phyloP scores from a whole-genome alignment of 345 rosid genomes.

The Raphanus sativus region DNA sequence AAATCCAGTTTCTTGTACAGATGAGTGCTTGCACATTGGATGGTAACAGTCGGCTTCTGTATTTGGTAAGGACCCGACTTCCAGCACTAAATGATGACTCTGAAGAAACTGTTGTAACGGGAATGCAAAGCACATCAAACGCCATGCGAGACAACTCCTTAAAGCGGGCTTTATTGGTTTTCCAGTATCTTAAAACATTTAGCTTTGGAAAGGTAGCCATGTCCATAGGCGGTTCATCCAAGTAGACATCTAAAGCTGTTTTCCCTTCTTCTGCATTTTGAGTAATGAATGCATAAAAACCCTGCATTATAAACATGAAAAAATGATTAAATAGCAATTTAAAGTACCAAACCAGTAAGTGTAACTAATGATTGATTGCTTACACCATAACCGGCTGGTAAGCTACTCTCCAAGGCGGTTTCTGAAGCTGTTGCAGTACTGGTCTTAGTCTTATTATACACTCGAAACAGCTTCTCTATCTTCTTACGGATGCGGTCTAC shows the following conservation, averaged over 20 bases:
- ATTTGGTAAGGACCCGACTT: neutral
- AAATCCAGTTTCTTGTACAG: neutral
- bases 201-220: neutral
- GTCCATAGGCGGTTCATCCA: neutral
- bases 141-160: neutral
- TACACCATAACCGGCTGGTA: neutral
- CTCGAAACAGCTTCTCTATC: neutral
- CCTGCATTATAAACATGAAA: neutral
- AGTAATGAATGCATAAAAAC: neutral
- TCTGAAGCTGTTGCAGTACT: neutral
- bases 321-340: neutral
- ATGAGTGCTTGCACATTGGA: neutral
- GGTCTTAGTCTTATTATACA: neutral
- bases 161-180: neutral
- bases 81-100: neutral
- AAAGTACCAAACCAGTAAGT: neutral
- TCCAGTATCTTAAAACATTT: neutral
- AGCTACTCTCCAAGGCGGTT: neutral
- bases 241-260: neutral
- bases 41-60: neutral
- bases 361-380: neutral
- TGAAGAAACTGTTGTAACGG: neutral
- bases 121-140: neutral
- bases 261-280: neutral
- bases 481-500: neutral